Evolutionary conservation across 352 stramenopile genomes (phyloP).

Genomic region (Pythium graminicola): DNA sequence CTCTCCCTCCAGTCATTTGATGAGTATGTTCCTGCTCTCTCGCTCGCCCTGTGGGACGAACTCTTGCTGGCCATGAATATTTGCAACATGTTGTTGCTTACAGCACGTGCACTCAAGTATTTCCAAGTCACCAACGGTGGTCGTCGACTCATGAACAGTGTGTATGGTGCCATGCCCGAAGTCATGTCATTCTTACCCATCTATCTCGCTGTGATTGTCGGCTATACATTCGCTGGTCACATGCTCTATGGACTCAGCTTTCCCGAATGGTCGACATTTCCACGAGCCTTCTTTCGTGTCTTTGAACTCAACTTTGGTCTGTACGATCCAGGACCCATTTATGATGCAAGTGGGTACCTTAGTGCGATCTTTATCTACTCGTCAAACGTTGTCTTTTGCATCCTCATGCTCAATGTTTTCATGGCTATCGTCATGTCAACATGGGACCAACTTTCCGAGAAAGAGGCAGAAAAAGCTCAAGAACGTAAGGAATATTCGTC

Average conservation of each 20-base stretch:
- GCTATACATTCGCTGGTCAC: conserved; percentile 65
- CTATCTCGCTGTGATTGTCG: conserved; percentile 52
- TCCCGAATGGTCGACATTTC: conserved; percentile 56
- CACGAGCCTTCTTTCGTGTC: conserved; percentile 50
- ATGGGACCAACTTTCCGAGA: conserved; percentile 51
- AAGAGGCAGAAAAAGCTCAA: conserved; percentile 38
- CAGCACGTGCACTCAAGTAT: conserved; percentile 54
- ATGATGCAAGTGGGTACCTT: conserved; percentile 52
- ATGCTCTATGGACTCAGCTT: conserved; percentile 65
- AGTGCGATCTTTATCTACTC: conserved; percentile 70
- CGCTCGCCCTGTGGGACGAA: conserved; percentile 51
- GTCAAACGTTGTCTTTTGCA: conserved; percentile 59
- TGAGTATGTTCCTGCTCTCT: conserved; percentile 44
- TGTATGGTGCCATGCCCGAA: conserved; percentile 70
- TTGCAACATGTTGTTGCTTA: conserved; percentile 61
- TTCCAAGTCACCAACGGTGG: conserved; percentile 67
- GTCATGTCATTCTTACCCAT: conserved; percentile 65
- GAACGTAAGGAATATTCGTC: conserved; percentile 44
- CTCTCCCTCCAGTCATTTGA: conserved; percentile 50
- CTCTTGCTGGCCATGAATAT: conserved; percentile 58
- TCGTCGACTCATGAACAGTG: conserved; percentile 51
- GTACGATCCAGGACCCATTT: conserved; percentile 62
- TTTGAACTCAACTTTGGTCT: conserved; percentile 71
- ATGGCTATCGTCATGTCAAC: conserved; percentile 76
- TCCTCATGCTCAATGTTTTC: conserved; percentile 74